Percentiles rank a stretch among this genome's conserved stretches.
Evolutionary conservation across 805 yeast species (phyloP).

Genomic region (Groenewaldozyma tartarivorans): DNA sequence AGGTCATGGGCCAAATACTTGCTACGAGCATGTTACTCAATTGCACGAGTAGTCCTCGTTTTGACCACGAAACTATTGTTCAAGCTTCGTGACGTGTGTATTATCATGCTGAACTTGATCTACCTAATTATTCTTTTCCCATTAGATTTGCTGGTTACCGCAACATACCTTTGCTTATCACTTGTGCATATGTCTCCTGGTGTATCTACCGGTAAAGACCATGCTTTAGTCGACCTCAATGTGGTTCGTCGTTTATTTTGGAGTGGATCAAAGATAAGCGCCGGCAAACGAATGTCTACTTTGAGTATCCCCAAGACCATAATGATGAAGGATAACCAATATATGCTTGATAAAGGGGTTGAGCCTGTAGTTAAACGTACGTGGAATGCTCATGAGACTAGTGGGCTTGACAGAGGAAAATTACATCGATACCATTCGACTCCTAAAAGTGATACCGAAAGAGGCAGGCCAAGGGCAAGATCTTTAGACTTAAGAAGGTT

Average conservation of each 20-base stretch:
- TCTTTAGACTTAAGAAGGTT: no score
- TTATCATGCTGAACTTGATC: constrained; percentile 3
- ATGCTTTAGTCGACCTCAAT: constrained; percentile 10
- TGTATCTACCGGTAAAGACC: not conserved
- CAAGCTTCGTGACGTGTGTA: constrained; percentile 10
- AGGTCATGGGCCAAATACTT: constrained; percentile 8
- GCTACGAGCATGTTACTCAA: not conserved
- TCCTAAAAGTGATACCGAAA: no score
- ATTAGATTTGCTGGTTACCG: constrained; percentile 10
- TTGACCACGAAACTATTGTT: constrained; percentile 9
- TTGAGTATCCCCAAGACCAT: constrained; percentile 10
- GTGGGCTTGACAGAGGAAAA: no score
- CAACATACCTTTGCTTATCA: constrained; percentile 4
- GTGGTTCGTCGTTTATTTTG: constrained; percentile 14
- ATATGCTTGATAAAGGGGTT: not conserved
- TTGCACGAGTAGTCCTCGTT: constrained; percentile 4
- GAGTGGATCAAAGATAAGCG: constrained; percentile 10
- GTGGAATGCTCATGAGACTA: no score
- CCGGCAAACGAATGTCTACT: constrained; percentile 6
- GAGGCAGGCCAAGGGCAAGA: no score
- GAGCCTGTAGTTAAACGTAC: not conserved
- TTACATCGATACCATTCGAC: no score
- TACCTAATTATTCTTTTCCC: constrained; percentile 11
- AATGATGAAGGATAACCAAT: not conserved
- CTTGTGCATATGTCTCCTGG: not conserved